These are phyloP conservation scores for Zygosaccharomyces sapae DNA, from an alignment of 1,139 yeast species.

Conservation along the genomic window DNA sequence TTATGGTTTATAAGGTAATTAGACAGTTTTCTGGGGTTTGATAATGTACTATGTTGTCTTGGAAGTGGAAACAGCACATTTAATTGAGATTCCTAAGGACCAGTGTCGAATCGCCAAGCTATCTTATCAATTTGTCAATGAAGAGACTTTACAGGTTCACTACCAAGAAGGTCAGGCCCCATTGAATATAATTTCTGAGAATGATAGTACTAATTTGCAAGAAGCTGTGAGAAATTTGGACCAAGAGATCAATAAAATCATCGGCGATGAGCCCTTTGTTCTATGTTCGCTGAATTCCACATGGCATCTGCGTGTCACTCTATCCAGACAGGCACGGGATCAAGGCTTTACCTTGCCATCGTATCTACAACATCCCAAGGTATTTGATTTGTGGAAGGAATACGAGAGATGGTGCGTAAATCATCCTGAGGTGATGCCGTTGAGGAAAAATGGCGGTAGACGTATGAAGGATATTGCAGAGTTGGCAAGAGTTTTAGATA, in stretches of 20 bases:
- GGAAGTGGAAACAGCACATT: conserved; percentile 29
- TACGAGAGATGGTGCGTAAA: conserved; percentile 67
- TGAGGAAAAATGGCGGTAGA: conserved; percentile 13
- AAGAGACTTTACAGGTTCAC: conserved; percentile 18
- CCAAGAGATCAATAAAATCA: conserved; percentile 31
- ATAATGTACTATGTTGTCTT: conserved; percentile 32
- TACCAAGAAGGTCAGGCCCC: conserved; percentile 12
- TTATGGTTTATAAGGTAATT: conserved; percentile 1
- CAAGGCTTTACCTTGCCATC: conserved; percentile 67
- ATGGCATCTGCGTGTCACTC: conserved; percentile 68
- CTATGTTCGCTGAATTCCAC: conserved; percentile 62
- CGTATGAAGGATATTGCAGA: conserved; percentile 16
- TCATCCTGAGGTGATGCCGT: conserved; percentile 31
- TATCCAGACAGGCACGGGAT: conserved; percentile 79
- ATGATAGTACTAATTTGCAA: conserved; percentile 42
- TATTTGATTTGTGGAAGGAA: conserved; percentile 74
- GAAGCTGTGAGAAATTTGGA: conserved; percentile 60
- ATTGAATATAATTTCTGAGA: conserved; percentile 11
- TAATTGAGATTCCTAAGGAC: conserved; percentile 32
- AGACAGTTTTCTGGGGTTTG: conserved; percentile 1
- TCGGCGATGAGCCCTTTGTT: conserved; percentile 51
- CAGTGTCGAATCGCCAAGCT: conserved; percentile 24
- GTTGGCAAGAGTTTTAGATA: conserved; percentile 17
- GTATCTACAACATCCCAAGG: conserved; percentile 68
- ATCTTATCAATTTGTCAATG: conserved; percentile 28